Evolutionary conservation across 805 yeast genomes (phyloP).

Genomic region (Hanseniaspora thailandica): DNA sequence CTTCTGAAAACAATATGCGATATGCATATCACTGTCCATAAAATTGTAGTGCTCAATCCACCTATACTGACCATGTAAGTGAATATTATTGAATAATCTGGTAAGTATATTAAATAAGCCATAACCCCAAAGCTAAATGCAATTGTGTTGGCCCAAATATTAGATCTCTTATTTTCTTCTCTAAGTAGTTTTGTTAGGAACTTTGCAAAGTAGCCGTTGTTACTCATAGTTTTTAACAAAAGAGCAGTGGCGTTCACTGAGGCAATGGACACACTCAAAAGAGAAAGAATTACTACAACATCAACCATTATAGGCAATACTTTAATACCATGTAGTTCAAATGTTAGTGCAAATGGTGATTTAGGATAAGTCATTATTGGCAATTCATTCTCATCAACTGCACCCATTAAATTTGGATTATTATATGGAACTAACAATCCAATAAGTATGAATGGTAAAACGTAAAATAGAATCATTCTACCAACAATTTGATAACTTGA

Average conservation of each 20-base stretch:
- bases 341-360: constrained; percentile 42
- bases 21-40: constrained; percentile 65
- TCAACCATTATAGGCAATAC: constrained; percentile 48
- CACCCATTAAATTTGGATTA: constrained; percentile 34
- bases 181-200: constrained; percentile 35
- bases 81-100: constrained; percentile 46
- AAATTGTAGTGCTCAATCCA: constrained; percentile 64
- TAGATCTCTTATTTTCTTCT: constrained; percentile 47
- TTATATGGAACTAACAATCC: constrained; percentile 66
- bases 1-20: constrained; percentile 59
- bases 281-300: constrained; percentile 47
- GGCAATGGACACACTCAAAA: constrained; percentile 51
- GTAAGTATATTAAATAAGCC: constrained; percentile 52
- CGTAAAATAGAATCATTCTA: constrained; percentile 4
- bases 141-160: constrained; percentile 23
- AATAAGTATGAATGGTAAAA: constrained; percentile 35
- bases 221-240: constrained; percentile 33
- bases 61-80: constrained; percentile 68
- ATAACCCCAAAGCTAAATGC: constrained; percentile 42
- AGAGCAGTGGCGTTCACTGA: constrained; percentile 51
- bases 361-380: constrained; percentile 19
- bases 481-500: constrained; percentile 6
- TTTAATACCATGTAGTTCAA: constrained; percentile 35
- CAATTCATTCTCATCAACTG: constrained; percentile 38
- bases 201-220: constrained; percentile 42